phyloP scores from a whole-genome alignment of 1,284 basidiomycete species.

The Leucoagaricus sp. region DNA sequence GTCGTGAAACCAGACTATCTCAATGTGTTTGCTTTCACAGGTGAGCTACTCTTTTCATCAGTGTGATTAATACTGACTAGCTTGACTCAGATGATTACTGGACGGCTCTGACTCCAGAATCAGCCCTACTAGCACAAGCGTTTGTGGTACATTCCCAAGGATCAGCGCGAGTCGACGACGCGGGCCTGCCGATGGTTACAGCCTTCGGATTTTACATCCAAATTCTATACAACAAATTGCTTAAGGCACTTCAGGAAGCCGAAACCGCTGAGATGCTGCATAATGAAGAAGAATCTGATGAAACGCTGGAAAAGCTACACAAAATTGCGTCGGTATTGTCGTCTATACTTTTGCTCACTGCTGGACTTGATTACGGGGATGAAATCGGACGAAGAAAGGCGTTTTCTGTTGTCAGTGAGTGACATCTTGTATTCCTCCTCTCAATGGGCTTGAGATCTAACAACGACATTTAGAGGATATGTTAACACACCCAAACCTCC shows the following conservation, averaged over 20 bases:
- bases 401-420: constrained; percentile 83
- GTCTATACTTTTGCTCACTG: constrained; percentile 81
- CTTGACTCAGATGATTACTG: constrained; percentile 68
- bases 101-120: constrained; percentile 77
- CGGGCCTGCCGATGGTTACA: constrained; percentile 84
- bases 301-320: constrained; percentile 56
- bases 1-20: constrained; percentile 43
- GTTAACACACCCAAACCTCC: constrained; percentile 82
- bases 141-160: constrained; percentile 82
- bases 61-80: not conserved
- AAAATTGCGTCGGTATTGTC: constrained; percentile 78
- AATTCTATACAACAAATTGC: constrained; percentile 73
- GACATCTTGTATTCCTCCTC: not conserved
- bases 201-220: constrained; percentile 88
- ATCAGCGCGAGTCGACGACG: constrained; percentile 69
- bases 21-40: constrained; percentile 71
- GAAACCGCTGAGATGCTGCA: constrained; percentile 41
- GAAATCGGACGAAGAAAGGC: constrained; percentile 94
- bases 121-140: constrained; percentile 81
- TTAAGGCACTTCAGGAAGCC: constrained; percentile 49
- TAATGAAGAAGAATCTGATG: constrained; percentile 48
- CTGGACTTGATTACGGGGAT: constrained; percentile 90
- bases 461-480: constrained; percentile 71
- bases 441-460: not conserved
- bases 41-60: constrained; percentile 39